Evolutionary conservation across 1,284 basidiomycete species (phyloP), one percentile per base, ranked within the genome.

Genomic region (Ganoderma multipileum): DNA sequence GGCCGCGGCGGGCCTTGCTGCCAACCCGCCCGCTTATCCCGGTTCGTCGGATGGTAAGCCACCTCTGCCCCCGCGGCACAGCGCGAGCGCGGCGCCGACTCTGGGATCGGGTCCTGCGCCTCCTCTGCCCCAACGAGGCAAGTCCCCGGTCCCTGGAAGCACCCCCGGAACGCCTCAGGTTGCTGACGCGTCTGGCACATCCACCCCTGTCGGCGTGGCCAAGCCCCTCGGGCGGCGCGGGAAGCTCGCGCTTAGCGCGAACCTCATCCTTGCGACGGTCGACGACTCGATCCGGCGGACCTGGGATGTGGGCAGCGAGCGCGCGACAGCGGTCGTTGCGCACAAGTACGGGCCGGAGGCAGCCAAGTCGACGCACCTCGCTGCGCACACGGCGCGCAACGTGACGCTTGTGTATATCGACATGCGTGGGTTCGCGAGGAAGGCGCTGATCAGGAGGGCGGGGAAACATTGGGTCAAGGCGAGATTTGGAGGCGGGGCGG

Each of bases 331-430:
- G 16, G 87, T 89, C 42, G 84, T 92, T 36, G 85, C 85, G 52
- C 89, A 91, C 81, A 88, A 88, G 87, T 92, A 91, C 75, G 93
- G 93, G 2, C 74, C 84, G 0, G 87, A 90, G 62, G 91, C 89
- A 2, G 91, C 84, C 16, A 82, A 89, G 28, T 71, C 67, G 86
- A 87, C 55, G 86, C 88, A 4, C 77, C 84, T 65, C 44, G 81
- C 90, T 67, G 83, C 89, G 9, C 90, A 90, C 18, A 89, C 89
- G 0, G 88, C 87, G 41, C 83, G 86, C 67, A 94, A 95, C 80
- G 87, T 93, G 28, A 89, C 86, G 2, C 84, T 94, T 42, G 91
- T 95, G 42, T 94, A 94, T 77, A 86, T 94, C 64, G 92, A 95
- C 76, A 84, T 91, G 80, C 82, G 84, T 1, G 92, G 93, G 0